A percentile compares a stretch with the other conserved stretches of the same genome.
phyloP scores from a whole-genome alignment of 768 basidiomycete genomes.

The Macrocybe gigantea region DNA sequence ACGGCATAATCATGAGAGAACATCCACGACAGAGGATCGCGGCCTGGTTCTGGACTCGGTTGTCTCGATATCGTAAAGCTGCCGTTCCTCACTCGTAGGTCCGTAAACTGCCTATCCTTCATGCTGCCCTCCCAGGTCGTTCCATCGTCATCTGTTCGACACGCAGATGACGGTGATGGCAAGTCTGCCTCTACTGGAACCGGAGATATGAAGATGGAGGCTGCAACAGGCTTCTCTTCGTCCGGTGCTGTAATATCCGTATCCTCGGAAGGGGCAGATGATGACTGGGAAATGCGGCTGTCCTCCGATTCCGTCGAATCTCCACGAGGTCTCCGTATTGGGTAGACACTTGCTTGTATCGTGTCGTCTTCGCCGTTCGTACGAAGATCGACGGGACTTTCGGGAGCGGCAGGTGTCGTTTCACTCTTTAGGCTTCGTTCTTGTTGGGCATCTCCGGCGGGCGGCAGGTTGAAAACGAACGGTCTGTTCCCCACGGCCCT shows the following conservation, averaged over 20 bases:
- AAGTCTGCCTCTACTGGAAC: slow-evolving; percentile 35
- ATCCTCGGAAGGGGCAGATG: slow-evolving; percentile 40
- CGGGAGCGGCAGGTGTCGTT: too few relatives aligned
- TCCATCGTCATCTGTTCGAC: slow-evolving; percentile 46
- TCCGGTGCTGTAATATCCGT: slow-evolving; percentile 46
- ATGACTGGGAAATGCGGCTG: slow-evolving; percentile 42
- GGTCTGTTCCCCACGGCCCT: slow-evolving; percentile 55
- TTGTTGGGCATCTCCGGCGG: slow-evolving; percentile 36
- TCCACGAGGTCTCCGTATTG: slow-evolving; percentile 25
- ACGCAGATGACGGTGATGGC: slow-evolving; percentile 47
- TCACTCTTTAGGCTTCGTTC: slow-evolving; percentile 11
- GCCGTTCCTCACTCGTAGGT: slow-evolving; percentile 51
- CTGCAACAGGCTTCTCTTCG: slow-evolving; percentile 29
- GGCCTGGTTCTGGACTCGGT: slow-evolving; percentile 27
- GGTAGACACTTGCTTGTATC: slow-evolving; percentile 39
- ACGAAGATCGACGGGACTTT: slow-evolving; percentile 8
- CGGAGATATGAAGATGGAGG: slow-evolving; percentile 19
- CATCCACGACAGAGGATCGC: slow-evolving; percentile 47
- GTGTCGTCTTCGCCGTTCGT: slow-evolving; percentile 58
- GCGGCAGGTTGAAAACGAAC: slow-evolving; percentile 61
- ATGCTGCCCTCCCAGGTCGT: slow-evolving; percentile 55
- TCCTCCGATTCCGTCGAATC: slow-evolving; percentile 47
- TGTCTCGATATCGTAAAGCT: slow-evolving; percentile 48
- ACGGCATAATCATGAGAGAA: slow-evolving; percentile 73
- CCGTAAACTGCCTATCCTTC: slow-evolving; percentile 28